A percentile compares a stretch with the other conserved stretches of the same genome.
These are phyloP conservation scores for Aristolochia fimbriata DNA, from an alignment of 164 flowering plant species.

Conservation along the genomic window DNA sequence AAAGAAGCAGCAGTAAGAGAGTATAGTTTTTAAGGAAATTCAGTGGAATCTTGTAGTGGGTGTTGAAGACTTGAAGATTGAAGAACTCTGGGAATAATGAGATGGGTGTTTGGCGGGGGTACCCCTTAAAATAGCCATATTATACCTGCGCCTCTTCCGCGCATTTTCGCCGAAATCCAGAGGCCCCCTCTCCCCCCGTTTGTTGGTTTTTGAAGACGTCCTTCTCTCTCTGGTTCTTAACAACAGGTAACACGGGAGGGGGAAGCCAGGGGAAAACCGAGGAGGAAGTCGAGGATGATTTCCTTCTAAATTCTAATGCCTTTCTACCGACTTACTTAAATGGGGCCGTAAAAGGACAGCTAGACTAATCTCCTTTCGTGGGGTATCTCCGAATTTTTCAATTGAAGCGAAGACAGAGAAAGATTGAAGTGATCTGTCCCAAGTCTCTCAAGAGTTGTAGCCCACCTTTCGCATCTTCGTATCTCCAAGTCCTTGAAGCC, in stretches of 20 bases:
- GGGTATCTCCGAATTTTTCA: slow-evolving; percentile 15
- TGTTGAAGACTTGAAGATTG: not conserved
- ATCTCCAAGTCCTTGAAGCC: slow-evolving; percentile 20
- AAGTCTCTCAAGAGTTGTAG: slow-evolving; percentile 6
- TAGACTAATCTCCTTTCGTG: slow-evolving; percentile 10
- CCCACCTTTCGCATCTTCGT: slow-evolving; percentile 12
- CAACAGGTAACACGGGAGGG: too few species aligned
- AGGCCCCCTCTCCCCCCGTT: not conserved
- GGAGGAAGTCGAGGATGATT: not conserved
- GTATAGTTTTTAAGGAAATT: not conserved
- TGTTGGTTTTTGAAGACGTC: not conserved
- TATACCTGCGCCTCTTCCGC: not conserved
- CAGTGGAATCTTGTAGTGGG: slow-evolving; percentile 1
- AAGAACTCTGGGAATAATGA: not conserved
- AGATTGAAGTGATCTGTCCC: slow-evolving; percentile 5
- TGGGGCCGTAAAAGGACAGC: slow-evolving; percentile 22
- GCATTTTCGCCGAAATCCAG: slow-evolving; percentile 7
- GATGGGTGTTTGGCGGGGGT: not conserved
- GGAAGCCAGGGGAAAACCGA: not conserved
- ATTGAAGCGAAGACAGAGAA: slow-evolving; percentile 4
- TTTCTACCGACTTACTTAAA: slow-evolving; percentile 10
- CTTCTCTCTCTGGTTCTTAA: not conserved
- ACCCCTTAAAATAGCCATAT: not conserved
- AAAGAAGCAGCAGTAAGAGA: not conserved
- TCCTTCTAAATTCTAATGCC: not conserved